Evolutionary conservation across 306 rosid species (phyloP), one percentile per base, ranked within the genome.

Genomic region (Pterocarpus macrocarpus): DNA sequence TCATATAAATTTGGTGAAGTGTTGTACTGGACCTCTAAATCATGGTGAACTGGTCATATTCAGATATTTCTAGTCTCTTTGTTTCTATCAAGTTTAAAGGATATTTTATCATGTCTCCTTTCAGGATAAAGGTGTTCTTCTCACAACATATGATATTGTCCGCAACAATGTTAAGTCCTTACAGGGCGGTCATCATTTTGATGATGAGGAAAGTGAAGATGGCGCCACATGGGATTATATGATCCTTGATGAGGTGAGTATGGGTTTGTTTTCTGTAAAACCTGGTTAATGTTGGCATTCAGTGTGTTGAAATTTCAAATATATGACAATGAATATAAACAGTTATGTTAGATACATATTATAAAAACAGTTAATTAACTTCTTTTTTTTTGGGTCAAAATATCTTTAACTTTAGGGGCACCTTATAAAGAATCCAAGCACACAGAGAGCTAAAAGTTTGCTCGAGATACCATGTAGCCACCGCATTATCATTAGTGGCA

Each of bases 391-490:
- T 22, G 28, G 28, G 76, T 73, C 64, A 67, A 44, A 36, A 69
- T 75, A 55, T 80, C 79, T 73, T 86, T 43, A 62, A 76, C 45
- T 82, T 68, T 65, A 95, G 98, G 98, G 98, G 15, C 98, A 95
- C 83, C 95, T 95, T 69, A 84, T 95, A 88, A 95, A 95, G 86
- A 95, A 95, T 81, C 98, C 98, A 47, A 92, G 91, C 86, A 95
- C 98, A 28, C 98, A 95, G 79, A 90, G 98, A 64, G 97, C 97
- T 85, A 91, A 95, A 91, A 92, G 97, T 88, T 88, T 95, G 89
- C 97, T 91, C 5, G 95, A 90, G 82, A 92, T 92, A 84, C 93
- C 97, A 32, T 78, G 98, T 82, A 88, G 90, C 33, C 92, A 88
- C 85, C 92, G 98, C 77, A 92, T 95, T 72, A 75, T 92, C 73